These are phyloP conservation scores for Bassia scoparia DNA, from an alignment of 148 eudicot genomes.

Conservation along the genomic window DNA sequence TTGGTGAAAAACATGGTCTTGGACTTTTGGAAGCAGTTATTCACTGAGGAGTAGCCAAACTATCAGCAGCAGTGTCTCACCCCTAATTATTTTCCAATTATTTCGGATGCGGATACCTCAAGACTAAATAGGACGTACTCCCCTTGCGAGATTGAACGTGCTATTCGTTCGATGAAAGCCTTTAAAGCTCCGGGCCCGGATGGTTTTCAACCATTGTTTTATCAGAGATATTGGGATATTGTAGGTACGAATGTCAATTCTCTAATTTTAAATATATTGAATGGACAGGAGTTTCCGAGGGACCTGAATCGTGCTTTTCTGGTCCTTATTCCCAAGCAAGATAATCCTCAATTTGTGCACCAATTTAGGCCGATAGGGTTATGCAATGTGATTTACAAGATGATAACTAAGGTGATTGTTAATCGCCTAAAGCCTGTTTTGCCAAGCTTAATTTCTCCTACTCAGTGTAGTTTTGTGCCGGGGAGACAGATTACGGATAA, in stretches of 20 bases:
- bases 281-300: background rate
- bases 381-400: background rate
- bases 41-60: background rate
- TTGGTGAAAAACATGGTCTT: background rate
- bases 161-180: background rate
- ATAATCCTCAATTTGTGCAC: no score
- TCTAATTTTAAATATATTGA: background rate
- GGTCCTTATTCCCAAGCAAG: background rate
- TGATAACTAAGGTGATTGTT: background rate
- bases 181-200: background rate
- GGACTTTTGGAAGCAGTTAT: background rate
- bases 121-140: background rate
- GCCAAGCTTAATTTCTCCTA: background rate
- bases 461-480: background rate
- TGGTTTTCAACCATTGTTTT: background rate
- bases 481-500: background rate
- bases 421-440: background rate
- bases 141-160: background rate
- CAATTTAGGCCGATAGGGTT: background rate
- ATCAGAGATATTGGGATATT: background rate
- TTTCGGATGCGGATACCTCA: background rate
- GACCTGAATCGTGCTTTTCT: background rate
- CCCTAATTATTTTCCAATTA: background rate
- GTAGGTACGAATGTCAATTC: background rate
- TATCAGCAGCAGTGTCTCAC: rapidly evolving